Conservation (phyloP, 2,329 filamentous ascomycete species). For the Colletotrichum tamarilloi region DNA sequence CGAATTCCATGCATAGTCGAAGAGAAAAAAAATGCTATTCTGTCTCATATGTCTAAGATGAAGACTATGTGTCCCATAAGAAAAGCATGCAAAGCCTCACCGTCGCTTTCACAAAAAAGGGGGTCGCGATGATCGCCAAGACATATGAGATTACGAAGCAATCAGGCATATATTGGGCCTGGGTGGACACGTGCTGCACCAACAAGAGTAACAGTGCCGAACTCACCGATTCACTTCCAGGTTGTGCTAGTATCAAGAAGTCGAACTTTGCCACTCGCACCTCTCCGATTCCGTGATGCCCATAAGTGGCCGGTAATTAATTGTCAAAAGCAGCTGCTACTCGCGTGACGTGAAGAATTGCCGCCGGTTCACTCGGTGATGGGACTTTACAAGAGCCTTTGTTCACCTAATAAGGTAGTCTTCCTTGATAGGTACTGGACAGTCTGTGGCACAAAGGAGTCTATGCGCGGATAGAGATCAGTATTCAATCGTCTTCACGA, state of each 20-base stretch:
- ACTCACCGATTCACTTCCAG: conserved; percentile 40
- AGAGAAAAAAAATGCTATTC: conserved; percentile 36
- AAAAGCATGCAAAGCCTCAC: conserved; percentile 35
- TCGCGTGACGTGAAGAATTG: not conserved
- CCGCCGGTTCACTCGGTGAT: conserved; percentile 17
- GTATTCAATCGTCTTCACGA: conserved; percentile 38
- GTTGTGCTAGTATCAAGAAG: conserved; percentile 36
- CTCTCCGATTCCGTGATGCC: conserved; percentile 26
- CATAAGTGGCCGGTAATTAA: not conserved
- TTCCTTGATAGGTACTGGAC: conserved; percentile 40
- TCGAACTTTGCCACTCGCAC: conserved; percentile 37
- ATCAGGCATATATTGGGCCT: conserved; percentile 34
- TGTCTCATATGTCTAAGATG: conserved; percentile 43
- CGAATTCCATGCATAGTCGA: too few species aligned
- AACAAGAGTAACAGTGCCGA: conserved; percentile 39
- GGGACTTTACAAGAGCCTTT: conserved; percentile 35
- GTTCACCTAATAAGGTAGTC: conserved; percentile 35
- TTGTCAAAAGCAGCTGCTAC: too few species aligned
- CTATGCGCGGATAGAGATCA: not conserved
- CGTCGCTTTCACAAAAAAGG: not conserved
- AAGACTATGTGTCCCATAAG: conserved; percentile 39
- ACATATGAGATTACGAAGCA: conserved; percentile 24
- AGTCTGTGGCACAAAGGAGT: not conserved
- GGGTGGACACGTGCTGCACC: conserved; percentile 42
- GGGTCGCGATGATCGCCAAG: conserved; percentile 34